Evolutionary conservation across 2,329 filamentous ascomycete genomes (phyloP).

Genomic region (Ciborinia camelliae): DNA sequence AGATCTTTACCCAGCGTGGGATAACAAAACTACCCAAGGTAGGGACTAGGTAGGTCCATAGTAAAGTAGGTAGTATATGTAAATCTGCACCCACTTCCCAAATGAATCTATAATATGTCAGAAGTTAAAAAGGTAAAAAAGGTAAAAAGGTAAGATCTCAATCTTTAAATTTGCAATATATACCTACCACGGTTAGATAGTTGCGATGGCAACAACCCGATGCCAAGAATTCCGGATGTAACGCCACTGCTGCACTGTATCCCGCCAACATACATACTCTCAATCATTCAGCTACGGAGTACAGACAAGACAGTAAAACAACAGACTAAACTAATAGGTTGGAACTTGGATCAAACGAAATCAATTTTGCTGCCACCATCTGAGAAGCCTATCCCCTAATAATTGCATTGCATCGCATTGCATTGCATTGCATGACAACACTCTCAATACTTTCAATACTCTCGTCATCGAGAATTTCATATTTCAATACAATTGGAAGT

Average conservation of each 20-base stretch:
- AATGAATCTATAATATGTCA: neutral
- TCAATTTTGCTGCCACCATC: neutral
- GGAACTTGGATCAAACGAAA: neutral
- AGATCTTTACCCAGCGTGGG: neutral
- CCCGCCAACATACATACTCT: no score
- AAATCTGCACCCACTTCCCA: constrained; percentile 7
- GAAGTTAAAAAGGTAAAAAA: no score
- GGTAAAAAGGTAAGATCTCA: neutral
- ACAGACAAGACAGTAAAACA: no score
- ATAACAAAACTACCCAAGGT: constrained; percentile 1
- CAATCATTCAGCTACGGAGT: neutral
- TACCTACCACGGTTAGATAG: neutral
- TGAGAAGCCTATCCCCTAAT: no score
- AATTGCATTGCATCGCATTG: no score
- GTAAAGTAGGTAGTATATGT: neutral
- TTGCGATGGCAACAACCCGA: constrained; percentile 16
- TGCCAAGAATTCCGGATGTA: neutral
- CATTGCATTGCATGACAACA: neutral
- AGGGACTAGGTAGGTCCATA: no score
- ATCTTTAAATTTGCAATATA: no score
- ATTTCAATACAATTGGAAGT: neutral
- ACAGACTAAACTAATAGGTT: no score
- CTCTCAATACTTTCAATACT: constrained; percentile 8
- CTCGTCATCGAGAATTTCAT: neutral
- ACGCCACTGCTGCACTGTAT: neutral